Evolutionary conservation across 306 rosid species (phyloP), one percentile per base, ranked within the genome.

Genomic region (Inga laurina): DNA sequence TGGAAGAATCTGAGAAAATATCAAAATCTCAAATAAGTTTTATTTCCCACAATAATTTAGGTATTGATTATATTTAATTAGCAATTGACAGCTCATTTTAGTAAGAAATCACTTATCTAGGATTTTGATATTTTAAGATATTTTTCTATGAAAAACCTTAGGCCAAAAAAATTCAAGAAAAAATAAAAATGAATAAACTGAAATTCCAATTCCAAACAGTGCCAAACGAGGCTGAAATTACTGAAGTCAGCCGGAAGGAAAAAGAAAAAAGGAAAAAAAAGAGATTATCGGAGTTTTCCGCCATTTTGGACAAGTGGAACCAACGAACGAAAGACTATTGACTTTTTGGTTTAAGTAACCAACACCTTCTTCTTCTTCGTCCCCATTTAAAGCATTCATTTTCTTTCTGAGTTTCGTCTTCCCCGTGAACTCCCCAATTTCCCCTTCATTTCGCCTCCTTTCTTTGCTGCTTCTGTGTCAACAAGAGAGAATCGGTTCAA

Each of bases 241-340:
- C 30, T 0, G 4, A 8, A 1, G 66, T 10, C 66, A 5, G 12
- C 30, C 30, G 30, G 30, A 27, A 27, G 30, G 30, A 27, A 27
- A 27, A 27, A 27, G 30, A 3, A n/a, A n/a, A 57, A 57, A 57
- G 30, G 30, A 56, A 19, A 7, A n/a, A 5, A 19, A 19, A 6
- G 5, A 5, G 37, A 3, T 9, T n/a, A 44, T 48, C 34, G 52
- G 32, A 12, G 18, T 10, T 12, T n/a, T 69, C 30, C 57, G 76
- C 57, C 76, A 72, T 13, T 45, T 22, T 72, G 39, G 57, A 45
- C 57, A 30, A 46, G 51, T 22, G 74, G 76, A 72, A 22, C 76
- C n/a, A 72, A 72, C 22, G 19, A 0, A 45, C 2, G 13, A 9
- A 27, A 4, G 41, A 72, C 56, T 45, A 12, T 72, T 72, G 76